These are phyloP conservation scores for Blastobotrys apis DNA, from an alignment of 1,139 yeast genomes.

Conservation along the genomic window DNA sequence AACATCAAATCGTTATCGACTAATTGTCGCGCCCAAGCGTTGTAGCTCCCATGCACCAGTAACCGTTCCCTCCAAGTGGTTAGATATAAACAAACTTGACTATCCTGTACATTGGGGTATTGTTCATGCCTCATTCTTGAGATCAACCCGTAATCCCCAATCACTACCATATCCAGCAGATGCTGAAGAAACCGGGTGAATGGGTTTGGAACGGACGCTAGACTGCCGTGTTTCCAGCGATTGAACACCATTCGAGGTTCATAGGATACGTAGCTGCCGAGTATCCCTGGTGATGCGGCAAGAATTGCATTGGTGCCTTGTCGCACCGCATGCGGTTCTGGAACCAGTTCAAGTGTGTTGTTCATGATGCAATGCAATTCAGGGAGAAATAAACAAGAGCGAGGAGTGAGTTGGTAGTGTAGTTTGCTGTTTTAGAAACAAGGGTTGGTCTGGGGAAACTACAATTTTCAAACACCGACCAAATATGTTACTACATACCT, in stretches of 20 bases:
- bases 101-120: not conserved
- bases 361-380: too few relatives aligned
- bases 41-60: constrained; percentile 5
- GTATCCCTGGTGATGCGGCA: not conserved
- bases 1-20: constrained; percentile 8
- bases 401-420: too few relatives aligned
- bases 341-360: constrained; percentile 6
- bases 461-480: too few relatives aligned
- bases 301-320: not conserved
- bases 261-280: not conserved
- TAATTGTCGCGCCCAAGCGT: constrained; percentile 4
- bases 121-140: constrained; percentile 1
- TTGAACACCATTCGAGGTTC: not conserved
- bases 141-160: constrained; percentile 8
- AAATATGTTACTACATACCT: too few relatives aligned
- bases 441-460: too few relatives aligned
- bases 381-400: too few relatives aligned
- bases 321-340: not conserved
- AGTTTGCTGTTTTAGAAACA: too few relatives aligned
- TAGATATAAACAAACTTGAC: not conserved
- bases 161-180: constrained; percentile 1
- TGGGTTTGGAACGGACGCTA: not conserved
- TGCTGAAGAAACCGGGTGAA: not conserved
- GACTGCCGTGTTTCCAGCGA: constrained; percentile 1
- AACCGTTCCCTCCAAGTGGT: constrained; percentile 5